Percentiles rank a stretch among this genome's conserved stretches.
Evolutionary conservation across 805 yeast genomes (phyloP).

Genomic region (Ogataea corticis): DNA sequence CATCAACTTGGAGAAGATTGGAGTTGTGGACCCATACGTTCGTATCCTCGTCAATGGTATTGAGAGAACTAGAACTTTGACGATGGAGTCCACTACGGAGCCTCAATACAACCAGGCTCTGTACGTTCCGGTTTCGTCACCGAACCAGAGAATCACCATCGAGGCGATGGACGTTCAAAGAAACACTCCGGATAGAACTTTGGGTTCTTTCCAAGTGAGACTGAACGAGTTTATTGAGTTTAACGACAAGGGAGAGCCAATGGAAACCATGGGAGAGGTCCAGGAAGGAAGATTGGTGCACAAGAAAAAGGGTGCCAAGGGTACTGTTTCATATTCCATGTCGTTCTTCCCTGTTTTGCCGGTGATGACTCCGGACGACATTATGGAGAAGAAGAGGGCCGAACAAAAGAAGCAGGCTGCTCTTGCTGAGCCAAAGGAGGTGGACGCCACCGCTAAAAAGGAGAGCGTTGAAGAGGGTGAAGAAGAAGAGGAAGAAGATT

Average conservation of each 20-base stretch:
- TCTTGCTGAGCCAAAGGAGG: slow-evolving; percentile 13
- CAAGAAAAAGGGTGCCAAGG: slow-evolving; percentile 80
- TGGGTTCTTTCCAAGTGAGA: slow-evolving; percentile 78
- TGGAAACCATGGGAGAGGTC: slow-evolving; percentile 57
- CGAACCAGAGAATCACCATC: slow-evolving; percentile 76
- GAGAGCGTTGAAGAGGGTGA: slow-evolving; percentile 38
- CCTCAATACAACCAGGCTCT: slow-evolving; percentile 87
- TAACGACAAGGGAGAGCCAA: slow-evolving; percentile 61
- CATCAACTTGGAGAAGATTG: slow-evolving; percentile 83
- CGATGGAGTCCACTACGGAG: slow-evolving; percentile 61
- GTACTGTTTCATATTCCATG: slow-evolving; percentile 68
- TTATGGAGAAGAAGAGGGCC: slow-evolving; percentile 41
- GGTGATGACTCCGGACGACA: slow-evolving; percentile 75
- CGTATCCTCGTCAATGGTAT: slow-evolving; percentile 77
- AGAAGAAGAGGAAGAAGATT: slow-evolving; percentile 38
- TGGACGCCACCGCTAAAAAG: slow-evolving; percentile 28
- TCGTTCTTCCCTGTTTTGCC: slow-evolving; percentile 85
- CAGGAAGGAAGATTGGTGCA: slow-evolving; percentile 62
- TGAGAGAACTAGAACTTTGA: slow-evolving; percentile 74
- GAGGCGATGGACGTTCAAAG: slow-evolving; percentile 93
- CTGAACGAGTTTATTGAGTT: slow-evolving; percentile 66
- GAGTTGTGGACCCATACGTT: slow-evolving; percentile 90
- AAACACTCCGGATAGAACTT: slow-evolving; percentile 75
- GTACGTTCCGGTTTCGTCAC: slow-evolving; percentile 79
- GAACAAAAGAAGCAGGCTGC: slow-evolving; percentile 37